Percentiles rank a stretch among this genome's conserved stretches.
Conservation (phyloP, 345 rosid genomes). For the Aethionema arabicum region DNA sequence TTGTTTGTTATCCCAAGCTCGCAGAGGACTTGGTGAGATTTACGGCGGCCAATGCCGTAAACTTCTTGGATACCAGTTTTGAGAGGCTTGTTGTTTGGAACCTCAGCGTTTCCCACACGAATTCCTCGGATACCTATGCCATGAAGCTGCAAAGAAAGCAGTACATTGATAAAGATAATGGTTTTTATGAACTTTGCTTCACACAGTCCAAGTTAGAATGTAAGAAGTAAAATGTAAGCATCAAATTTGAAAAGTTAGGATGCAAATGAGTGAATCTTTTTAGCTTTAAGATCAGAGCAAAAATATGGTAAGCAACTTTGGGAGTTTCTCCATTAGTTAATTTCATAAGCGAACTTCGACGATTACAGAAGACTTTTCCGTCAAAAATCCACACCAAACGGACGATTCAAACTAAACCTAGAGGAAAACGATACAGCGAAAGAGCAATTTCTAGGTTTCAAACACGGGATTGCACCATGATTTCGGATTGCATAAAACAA, state of each 20-base stretch:
- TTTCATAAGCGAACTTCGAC: no score
- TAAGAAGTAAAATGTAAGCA: conserved; percentile 1
- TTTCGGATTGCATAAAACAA: not conserved
- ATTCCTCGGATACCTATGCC: conserved; percentile 52
- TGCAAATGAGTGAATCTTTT: not conserved
- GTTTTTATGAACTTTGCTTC: conserved; percentile 17
- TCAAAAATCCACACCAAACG: not conserved
- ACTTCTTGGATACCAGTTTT: conserved; percentile 62
- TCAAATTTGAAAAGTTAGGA: not conserved
- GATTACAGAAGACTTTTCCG: no score
- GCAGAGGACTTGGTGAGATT: conserved; percentile 62
- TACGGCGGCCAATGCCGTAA: conserved; percentile 68
- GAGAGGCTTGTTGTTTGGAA: conserved; percentile 57
- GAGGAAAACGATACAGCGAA: not conserved
- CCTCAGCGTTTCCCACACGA: conserved; percentile 70
- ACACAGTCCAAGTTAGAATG: not conserved
- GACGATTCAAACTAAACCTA: not conserved
- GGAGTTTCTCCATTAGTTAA: no score
- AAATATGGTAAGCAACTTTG: conserved; percentile 6
- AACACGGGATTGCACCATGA: not conserved
- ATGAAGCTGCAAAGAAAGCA: conserved; percentile 38
- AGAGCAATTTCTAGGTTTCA: not conserved
- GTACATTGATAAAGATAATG: not conserved
- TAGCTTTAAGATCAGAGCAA: not conserved
- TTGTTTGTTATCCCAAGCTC: conserved; percentile 63